Base-by-base conservation (phyloP, 176 grass and related monocot species). In the Poa annua region DNA sequence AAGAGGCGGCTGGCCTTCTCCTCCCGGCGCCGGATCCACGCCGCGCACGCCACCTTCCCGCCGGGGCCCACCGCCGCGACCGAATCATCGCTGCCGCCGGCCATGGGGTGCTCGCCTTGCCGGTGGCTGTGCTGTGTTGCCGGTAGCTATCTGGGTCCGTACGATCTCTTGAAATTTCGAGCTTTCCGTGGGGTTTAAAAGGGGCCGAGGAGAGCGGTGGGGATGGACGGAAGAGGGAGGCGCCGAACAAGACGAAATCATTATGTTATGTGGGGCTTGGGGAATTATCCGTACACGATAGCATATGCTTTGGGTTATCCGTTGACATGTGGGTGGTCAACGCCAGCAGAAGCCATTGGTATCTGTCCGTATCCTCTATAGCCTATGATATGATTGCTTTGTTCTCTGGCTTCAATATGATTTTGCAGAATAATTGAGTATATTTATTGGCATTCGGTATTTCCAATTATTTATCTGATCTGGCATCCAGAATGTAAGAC, bases 1-100 rank as follows among this genome's bases (percentile, higher is more conserved):
- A 99, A 82, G 22, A 89, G 66, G 80, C 49, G 89, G 60, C 81
- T 87, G 51, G 75, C 68, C 89, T 92, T 92, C 19, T 89, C 93
- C 45, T 92, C 93, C 52, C 88, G 80, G 65, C 89, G 89, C 44
- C 88, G 78, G 83, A 99, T 93, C 96, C 96, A 99, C 29, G 89
- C 91, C 49, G 87, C 88, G 75, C 91, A 99, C 15, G 83, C 82
- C 52, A 66, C 93, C 85, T 85, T 85, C 60, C 77, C 77, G 2
- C 77, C 76, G 34, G 77, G 77, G 41, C 47, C 76, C 77, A 32
- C 68, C 52, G 55, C 71, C 65, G 63, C 44, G 55, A 39, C 16
- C 80, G 39, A 3, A 15, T 64, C 64, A 45, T 80, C 87, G 48
- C 47, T 48, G 63, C 62, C 60, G 76, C 29, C 74, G 7, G 79